Percentiles rank a stretch among this genome's conserved stretches.
phyloP scores from a whole-genome alignment of 2,329 filamentous ascomycete genomes.

The Clonostachys rosea region DNA sequence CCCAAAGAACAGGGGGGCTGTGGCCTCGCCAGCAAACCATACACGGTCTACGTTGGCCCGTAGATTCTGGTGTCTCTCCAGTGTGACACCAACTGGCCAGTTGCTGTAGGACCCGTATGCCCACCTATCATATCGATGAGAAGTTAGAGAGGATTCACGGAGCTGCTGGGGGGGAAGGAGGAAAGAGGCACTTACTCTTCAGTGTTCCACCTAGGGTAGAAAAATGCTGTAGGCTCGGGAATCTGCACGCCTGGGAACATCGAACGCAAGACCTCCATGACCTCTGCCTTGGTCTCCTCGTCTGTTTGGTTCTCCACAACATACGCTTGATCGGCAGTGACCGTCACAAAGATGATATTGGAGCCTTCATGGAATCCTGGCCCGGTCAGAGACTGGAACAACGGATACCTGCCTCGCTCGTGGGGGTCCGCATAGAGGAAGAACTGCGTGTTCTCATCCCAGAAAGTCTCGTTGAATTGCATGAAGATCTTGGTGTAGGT shows the following conservation, averaged over 20 bases:
- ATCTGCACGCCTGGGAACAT: conserved; percentile 57
- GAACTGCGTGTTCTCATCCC: conserved; percentile 41
- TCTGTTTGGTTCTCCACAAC: conserved; percentile 55
- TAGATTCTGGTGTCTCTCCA: conserved; percentile 64
- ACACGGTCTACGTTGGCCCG: conserved; percentile 57
- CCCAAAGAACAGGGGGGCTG: conserved; percentile 58
- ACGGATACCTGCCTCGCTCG: conserved; percentile 39
- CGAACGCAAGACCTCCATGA: conserved; percentile 48
- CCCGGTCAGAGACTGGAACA: conserved; percentile 59
- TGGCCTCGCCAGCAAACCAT: conserved; percentile 64
- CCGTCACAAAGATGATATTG: conserved; percentile 62
- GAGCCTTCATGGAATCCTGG: conserved; percentile 55
- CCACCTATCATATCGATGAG: conserved; percentile 18
- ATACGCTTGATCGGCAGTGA: conserved; percentile 51
- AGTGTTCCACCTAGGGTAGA: conserved; percentile 41
- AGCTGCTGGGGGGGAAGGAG: neutral
- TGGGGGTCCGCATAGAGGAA: conserved; percentile 38
- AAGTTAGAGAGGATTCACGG: conserved; percentile 26
- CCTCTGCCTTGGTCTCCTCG: conserved; percentile 50
- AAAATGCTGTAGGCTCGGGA: conserved; percentile 55
- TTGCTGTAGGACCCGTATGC: conserved; percentile 61
- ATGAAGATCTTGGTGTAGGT: conserved; percentile 72
- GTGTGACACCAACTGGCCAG: conserved; percentile 59
- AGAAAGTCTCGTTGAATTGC: conserved; percentile 65
- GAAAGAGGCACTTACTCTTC: conserved; percentile 11